Evolutionary conservation across 2,329 filamentous ascomycete genomes (phyloP).

Genomic region (Fusarium circinatum): DNA sequence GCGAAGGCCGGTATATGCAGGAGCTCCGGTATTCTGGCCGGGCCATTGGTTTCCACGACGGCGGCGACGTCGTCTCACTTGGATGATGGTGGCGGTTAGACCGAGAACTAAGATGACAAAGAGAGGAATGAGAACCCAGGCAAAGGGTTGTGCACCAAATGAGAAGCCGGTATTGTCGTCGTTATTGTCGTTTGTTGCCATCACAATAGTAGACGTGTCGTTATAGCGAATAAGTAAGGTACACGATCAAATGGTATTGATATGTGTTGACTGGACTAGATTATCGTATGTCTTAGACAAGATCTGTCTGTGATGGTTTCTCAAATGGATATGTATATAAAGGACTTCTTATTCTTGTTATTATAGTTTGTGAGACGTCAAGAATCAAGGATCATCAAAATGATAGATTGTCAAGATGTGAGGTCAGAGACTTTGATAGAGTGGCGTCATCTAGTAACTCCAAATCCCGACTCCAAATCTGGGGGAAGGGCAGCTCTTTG

Average conservation of each 20-base stretch:
- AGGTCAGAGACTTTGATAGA: conserved; percentile 28
- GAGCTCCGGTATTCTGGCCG: conserved; percentile 9
- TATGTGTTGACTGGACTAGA: neutral
- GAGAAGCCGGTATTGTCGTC: conserved; percentile 25
- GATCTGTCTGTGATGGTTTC: neutral
- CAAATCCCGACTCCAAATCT: neutral
- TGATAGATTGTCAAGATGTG: neutral
- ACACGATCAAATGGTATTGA: neutral
- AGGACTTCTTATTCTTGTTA: neutral
- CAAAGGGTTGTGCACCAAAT: conserved; percentile 62
- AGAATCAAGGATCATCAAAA: neutral
- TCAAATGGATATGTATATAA: neutral
- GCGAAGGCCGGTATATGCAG: conserved; percentile 39
- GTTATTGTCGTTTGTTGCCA: conserved; percentile 18
- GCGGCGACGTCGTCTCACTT: conserved; percentile 54
- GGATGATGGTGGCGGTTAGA: conserved; percentile 53
- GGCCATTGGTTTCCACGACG: conserved; percentile 30
- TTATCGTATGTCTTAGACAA: neutral
- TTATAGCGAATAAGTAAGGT: neutral
- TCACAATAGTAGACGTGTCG: neutral
- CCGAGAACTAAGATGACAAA: conserved; percentile 56
- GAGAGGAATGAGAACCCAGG: conserved; percentile 65
- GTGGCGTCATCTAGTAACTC: conserved; percentile 26
- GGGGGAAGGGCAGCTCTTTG: conserved; percentile 17
- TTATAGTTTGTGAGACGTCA: neutral